A percentile compares a stretch with the other conserved stretches of the same genome.
Conservation (phyloP, 768 basidiomycete genomes). For the Kondoa malvinella region DNA sequence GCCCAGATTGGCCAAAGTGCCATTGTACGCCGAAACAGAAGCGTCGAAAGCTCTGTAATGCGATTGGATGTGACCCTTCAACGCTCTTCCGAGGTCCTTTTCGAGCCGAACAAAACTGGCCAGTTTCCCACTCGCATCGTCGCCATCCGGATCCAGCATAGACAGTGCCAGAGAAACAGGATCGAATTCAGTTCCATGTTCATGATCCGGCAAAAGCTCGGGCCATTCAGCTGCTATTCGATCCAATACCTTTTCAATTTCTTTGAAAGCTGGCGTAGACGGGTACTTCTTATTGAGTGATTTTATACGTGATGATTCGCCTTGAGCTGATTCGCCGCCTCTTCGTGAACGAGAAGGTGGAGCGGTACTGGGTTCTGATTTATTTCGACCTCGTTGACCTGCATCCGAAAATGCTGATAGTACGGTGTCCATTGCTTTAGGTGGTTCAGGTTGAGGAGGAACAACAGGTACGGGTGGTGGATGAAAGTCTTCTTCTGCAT, state of each 20-base stretch:
- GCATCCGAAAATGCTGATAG: constrained; percentile 5
- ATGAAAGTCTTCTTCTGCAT: not conserved
- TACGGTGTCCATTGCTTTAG: constrained; percentile 1
- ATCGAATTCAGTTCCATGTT: constrained; percentile 49
- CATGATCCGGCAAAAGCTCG: constrained; percentile 11
- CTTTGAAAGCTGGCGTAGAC: constrained; percentile 26
- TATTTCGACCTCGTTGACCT: not conserved
- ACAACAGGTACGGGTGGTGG: not conserved
- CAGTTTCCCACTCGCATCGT: constrained; percentile 38
- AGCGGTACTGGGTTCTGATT: not conserved
- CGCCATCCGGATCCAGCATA: constrained; percentile 58
- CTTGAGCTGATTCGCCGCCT: not conserved
- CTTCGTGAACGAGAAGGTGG: not conserved
- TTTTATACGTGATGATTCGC: constrained; percentile 1
- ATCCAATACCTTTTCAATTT: constrained; percentile 22
- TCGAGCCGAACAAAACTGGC: constrained; percentile 51
- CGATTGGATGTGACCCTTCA: constrained; percentile 81
- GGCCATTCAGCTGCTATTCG: constrained; percentile 23
- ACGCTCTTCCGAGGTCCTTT: constrained; percentile 53
- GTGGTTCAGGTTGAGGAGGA: not conserved
- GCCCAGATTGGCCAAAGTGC: constrained; percentile 52
- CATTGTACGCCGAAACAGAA: constrained; percentile 77
- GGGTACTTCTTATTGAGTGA: constrained; percentile 9
- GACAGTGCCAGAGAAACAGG: constrained; percentile 82
- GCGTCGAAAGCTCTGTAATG: constrained; percentile 84